Conservation (phyloP, 371 early-diverging fungal genomes). For the Mucor velutinosus region DNA sequence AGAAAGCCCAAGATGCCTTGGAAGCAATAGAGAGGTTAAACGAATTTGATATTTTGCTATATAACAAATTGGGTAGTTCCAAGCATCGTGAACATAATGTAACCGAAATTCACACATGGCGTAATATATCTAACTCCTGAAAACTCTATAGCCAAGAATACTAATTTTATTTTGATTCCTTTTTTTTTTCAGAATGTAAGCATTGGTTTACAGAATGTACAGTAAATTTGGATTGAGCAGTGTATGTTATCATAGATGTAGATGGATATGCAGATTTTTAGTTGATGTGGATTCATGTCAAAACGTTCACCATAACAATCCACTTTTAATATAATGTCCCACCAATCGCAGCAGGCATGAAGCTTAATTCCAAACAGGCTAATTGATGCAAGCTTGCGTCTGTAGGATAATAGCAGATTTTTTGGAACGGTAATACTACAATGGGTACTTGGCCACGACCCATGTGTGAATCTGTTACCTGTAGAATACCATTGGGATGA, state of each 20-base stretch:
- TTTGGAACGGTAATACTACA: constrained; percentile 5
- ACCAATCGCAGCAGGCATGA: not conserved
- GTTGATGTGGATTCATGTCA: not conserved
- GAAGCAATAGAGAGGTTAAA: no score
- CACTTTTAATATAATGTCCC: not conserved
- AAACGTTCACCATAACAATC: not conserved
- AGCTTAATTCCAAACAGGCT: constrained; percentile 7
- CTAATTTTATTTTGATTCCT: no score
- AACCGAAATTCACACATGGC: no score
- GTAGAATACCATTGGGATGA: not conserved
- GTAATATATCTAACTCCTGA: no score
- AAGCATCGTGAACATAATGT: no score
- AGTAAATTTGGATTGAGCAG: not conserved
- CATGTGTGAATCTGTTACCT: constrained; percentile 19
- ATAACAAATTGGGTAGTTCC: no score
- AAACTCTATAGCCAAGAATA: no score
- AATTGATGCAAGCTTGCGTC: constrained; percentile 5
- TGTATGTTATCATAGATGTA: not conserved
- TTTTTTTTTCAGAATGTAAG: no score
- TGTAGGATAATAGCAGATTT: constrained; percentile 4
- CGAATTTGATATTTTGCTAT: no score
- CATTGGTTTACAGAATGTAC: not conserved
- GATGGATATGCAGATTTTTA: not conserved
- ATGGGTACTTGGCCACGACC: not conserved
- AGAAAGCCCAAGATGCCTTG: no score